Evolutionary conservation across 768 basidiomycete species (phyloP).

Genomic region (Leucosporidium yakuticum): DNA sequence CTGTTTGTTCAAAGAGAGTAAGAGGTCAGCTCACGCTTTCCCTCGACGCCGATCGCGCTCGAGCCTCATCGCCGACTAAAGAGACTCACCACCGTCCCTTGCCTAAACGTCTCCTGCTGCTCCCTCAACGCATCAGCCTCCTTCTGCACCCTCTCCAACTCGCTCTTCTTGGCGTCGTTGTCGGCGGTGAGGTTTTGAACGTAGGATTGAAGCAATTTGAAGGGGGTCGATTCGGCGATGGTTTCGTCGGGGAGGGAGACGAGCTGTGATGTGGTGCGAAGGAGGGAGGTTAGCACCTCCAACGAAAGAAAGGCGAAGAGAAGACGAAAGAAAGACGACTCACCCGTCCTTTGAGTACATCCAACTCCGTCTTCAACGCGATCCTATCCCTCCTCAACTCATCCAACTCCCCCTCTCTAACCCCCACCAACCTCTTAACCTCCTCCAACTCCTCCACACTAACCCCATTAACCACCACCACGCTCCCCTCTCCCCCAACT

Average conservation of each 20-base stretch:
- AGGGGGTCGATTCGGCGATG: slow-evolving; percentile 52
- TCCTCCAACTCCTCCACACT: slow-evolving; percentile 23
- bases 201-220: slow-evolving; percentile 56
- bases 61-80: too few relatives aligned
- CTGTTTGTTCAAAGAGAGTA: not conserved
- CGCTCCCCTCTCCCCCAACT: not conserved
- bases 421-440: slow-evolving; percentile 14
- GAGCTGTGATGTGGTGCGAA: slow-evolving; percentile 24
- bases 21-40: not conserved
- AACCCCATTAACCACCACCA: not conserved
- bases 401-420: slow-evolving; percentile 45
- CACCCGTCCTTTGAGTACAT: slow-evolving; percentile 51
- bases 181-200: slow-evolving; percentile 51
- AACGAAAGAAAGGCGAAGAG: not conserved
- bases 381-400: slow-evolving; percentile 48
- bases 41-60: not conserved
- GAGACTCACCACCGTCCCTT: slow-evolving; percentile 18
- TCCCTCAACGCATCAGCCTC: slow-evolving; percentile 39
- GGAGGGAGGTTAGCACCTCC: not conserved
- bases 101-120: slow-evolving; percentile 32
- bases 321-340: slow-evolving; percentile 11
- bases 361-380: slow-evolving; percentile 50
- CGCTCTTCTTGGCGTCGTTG: slow-evolving; percentile 47
- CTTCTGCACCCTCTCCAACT: slow-evolving; percentile 41
- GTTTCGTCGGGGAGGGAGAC: slow-evolving; percentile 46